These are phyloP conservation scores for Elsinoe fawcettii DNA, from an alignment of 2,329 filamentous ascomycete species.

Conservation along the genomic window DNA sequence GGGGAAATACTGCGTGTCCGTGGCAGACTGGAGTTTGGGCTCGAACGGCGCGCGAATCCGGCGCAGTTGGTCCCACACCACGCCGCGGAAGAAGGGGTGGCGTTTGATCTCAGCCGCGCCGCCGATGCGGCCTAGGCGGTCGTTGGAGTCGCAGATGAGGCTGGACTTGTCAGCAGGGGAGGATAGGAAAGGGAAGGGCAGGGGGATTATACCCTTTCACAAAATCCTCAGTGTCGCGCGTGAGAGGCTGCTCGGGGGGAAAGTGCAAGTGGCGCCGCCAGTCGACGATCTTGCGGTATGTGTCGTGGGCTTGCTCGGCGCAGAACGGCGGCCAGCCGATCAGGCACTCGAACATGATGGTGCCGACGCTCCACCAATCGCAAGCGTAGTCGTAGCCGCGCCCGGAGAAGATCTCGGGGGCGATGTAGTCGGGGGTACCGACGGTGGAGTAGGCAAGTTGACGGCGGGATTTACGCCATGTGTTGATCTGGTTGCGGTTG, in stretches of 20 bases:
- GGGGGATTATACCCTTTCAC: slow-evolving; percentile 63
- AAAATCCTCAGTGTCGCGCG: slow-evolving; percentile 80
- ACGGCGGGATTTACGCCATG: slow-evolving; percentile 91
- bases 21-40: slow-evolving; percentile 82
- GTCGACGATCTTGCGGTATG: slow-evolving; percentile 98
- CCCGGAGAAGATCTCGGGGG: slow-evolving; percentile 94
- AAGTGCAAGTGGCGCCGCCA: slow-evolving; percentile 95
- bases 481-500: slow-evolving; percentile 96
- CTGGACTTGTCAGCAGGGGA: slow-evolving; percentile 40
- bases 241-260: slow-evolving; percentile 86
- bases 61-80: slow-evolving; percentile 87
- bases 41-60: slow-evolving; percentile 94
- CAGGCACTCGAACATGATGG: slow-evolving; percentile 99
- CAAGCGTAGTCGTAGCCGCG: slow-evolving; percentile 95
- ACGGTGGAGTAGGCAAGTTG: slow-evolving; percentile 98
- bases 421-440: slow-evolving; percentile 96
- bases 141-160: slow-evolving; percentile 87
- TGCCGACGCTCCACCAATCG: slow-evolving; percentile 98
- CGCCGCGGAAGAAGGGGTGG: slow-evolving; percentile 93
- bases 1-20: slow-evolving; percentile 97
- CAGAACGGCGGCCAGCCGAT: slow-evolving; percentile 99
- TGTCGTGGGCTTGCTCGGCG: slow-evolving; percentile 93
- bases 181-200: neutral
- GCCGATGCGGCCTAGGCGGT: slow-evolving; percentile 73
- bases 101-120: slow-evolving; percentile 88